Base-by-base conservation (phyloP, 345 rosid genomes). In the Lenwebbia sp. region DNA sequence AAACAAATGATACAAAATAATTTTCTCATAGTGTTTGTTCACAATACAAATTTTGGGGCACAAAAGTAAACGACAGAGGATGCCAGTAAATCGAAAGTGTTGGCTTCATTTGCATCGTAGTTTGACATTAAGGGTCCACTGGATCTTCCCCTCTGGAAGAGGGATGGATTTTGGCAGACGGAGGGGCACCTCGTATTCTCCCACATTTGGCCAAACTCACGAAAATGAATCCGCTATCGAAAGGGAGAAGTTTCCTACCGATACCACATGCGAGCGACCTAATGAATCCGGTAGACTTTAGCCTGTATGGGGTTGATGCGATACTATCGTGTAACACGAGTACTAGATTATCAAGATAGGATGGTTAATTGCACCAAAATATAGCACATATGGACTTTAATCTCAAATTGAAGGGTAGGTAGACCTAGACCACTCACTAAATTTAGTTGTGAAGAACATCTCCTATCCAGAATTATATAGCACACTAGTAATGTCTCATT, bases 141-240 rank as follows among this genome's bases (percentile, higher is more conserved):
- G 94, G 89, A 94, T 85, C 84, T 90, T 94, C 86, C 97, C 99
- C 85, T 91, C 95, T 8, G 98, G 99, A 83, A 93, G 90, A 7
- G 98, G 95, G 54, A 96, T 93, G 83, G 98, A 93, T 91, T 90
- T 94, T 50, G 98, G 98, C 89, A 97, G 88, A 83, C 92, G 95
- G 53, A 97, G 88, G 52, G 95, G 96, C 87, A 96, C 92, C 86
- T 95, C 94, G 54, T 92, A 94, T 87, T 93, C 95, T 13, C 99
- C 99, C 40, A 93, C 95, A 50, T 94, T 92, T 53, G 93, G n/a
- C n/a, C n/a, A n/a, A n/a, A n/a, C n/a, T n/a, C n/a, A n/a, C n/a
- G n/a, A n/a, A n/a, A n/a, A n/a, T n/a, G n/a, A n/a, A n/a, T n/a
- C n/a, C n/a, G n/a, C n/a, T n/a, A n/a, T 30, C 15, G 75, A 62